A percentile compares a stretch with the other conserved stretches of the same genome.
Conservation (phyloP, 352 stramenopile species). For the Bremia lactucae region DNA sequence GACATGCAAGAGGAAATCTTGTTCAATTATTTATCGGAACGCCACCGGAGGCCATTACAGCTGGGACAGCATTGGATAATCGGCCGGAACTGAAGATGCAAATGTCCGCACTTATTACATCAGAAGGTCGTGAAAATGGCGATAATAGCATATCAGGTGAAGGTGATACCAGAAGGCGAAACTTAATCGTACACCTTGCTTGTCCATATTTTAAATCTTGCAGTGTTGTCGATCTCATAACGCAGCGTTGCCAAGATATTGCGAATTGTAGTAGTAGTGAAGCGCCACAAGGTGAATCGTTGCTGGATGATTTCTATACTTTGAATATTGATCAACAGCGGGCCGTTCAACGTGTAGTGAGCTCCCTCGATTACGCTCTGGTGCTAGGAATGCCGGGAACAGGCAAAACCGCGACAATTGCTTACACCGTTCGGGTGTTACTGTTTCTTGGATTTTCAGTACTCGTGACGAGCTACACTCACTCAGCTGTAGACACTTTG, state of each 20-base stretch:
- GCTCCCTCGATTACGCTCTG: constrained; percentile 89
- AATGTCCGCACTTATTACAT: constrained; percentile 8
- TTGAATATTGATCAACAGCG: constrained; percentile 75
- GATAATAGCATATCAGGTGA: constrained; percentile 12
- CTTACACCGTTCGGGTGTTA: constrained; percentile 89
- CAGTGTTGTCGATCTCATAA: constrained; percentile 30
- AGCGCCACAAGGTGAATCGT: constrained; percentile 9
- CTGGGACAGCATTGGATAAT: constrained; percentile 23
- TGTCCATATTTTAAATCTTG: constrained; percentile 51
- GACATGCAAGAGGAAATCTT: constrained; percentile 68
- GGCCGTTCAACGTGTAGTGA: constrained; percentile 65
- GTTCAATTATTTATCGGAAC: constrained; percentile 55
- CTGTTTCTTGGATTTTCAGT: constrained; percentile 88
- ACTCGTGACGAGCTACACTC: constrained; percentile 95
- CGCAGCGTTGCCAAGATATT: constrained; percentile 21
- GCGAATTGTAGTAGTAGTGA: constrained; percentile 8
- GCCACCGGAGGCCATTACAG: constrained; percentile 29
- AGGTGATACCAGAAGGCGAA: constrained; percentile 41
- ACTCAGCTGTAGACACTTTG: constrained; percentile 97
- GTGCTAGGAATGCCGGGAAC: constrained; percentile 93
- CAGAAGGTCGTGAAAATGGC: constrained; percentile 6
- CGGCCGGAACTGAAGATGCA: constrained; percentile 26
- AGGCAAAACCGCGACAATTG: constrained; percentile 95
- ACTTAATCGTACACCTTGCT: constrained; percentile 52
- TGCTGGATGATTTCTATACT: constrained; percentile 42